phyloP scores from a whole-genome alignment of 169 alveolate genomes.

The Plasmodium adleri region DNA sequence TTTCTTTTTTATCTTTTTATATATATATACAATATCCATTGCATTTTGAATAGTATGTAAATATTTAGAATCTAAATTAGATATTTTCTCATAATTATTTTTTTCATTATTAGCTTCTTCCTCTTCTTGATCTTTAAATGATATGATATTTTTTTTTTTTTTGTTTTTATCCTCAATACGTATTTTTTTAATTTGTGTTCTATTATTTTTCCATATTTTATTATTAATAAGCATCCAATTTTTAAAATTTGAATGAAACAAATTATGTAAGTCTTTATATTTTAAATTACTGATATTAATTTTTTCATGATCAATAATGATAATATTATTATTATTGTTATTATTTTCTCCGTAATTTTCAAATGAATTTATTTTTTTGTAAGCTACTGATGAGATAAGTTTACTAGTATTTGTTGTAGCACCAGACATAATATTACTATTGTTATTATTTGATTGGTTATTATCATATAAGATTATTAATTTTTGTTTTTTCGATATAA shows the following conservation, averaged over 20 bases:
- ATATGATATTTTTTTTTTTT: slow-evolving; percentile 19
- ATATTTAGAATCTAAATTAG: slow-evolving; percentile 57
- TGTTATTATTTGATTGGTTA: background rate
- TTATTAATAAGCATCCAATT: slow-evolving; percentile 59
- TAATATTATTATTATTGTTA: slow-evolving; percentile 1
- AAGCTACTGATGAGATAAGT: slow-evolving; percentile 1
- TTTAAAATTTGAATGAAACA: slow-evolving; percentile 53
- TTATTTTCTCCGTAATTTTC: slow-evolving; percentile 11
- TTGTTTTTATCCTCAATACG: slow-evolving; percentile 19
- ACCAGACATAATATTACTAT: background rate
- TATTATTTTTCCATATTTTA: slow-evolving; percentile 66
- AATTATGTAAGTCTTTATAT: slow-evolving; percentile 21
- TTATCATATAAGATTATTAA: slow-evolving; percentile 27
- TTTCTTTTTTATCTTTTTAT: slow-evolving; percentile 41
- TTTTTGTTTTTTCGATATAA: slow-evolving; percentile 47
- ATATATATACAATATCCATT: slow-evolving; percentile 66
- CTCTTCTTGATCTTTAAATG: slow-evolving; percentile 24
- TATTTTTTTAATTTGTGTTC: slow-evolving; percentile 56
- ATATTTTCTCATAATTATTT: slow-evolving; percentile 19
- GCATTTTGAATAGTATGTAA: slow-evolving; percentile 48
- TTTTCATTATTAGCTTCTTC: slow-evolving; percentile 10
- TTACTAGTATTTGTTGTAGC: too few species aligned
- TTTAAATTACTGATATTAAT: slow-evolving; percentile 39
- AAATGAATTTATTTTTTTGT: slow-evolving; percentile 29
- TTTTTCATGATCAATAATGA: slow-evolving; percentile 44